Conservation (phyloP, 306 rosid species). For the Lathyrus oleraceus region DNA sequence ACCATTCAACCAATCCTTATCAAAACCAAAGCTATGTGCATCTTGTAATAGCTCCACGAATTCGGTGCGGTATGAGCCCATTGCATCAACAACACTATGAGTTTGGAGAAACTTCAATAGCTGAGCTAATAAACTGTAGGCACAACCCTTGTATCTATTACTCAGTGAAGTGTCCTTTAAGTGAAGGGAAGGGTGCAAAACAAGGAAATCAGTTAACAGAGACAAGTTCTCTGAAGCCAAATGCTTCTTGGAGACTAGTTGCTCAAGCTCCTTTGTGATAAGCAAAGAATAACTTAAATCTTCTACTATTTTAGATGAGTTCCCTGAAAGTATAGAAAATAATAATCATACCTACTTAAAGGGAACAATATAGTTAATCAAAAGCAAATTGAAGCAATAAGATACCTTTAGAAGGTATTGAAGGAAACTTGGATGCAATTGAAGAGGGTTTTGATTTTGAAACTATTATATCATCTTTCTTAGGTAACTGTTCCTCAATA, state of each 20-base stretch:
- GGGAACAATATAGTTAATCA: background rate
- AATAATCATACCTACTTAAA: background rate
- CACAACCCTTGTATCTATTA: background rate
- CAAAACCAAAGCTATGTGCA: background rate
- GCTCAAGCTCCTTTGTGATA: background rate
- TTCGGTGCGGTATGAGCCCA: background rate
- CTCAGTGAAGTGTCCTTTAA: too few relatives aligned
- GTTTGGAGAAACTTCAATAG: background rate
- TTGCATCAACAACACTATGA: background rate
- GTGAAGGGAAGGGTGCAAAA: too few relatives aligned
- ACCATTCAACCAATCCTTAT: conserved; percentile 1
- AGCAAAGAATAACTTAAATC: background rate
- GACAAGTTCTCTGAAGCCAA: background rate
- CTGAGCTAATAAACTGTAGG: background rate
- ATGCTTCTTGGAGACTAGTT: conserved; percentile 1
- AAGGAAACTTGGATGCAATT: background rate
- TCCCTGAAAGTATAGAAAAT: background rate
- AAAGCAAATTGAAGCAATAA: background rate
- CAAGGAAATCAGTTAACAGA: too few relatives aligned
- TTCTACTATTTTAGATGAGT: background rate
- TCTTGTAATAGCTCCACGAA: background rate
- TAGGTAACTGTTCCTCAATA: background rate
- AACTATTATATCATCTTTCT: background rate
- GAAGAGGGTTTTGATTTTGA: background rate
- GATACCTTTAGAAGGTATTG: background rate